phyloP scores from a whole-genome alignment of 2,329 filamentous ascomycete species.

The Cordyceps militaris region DNA sequence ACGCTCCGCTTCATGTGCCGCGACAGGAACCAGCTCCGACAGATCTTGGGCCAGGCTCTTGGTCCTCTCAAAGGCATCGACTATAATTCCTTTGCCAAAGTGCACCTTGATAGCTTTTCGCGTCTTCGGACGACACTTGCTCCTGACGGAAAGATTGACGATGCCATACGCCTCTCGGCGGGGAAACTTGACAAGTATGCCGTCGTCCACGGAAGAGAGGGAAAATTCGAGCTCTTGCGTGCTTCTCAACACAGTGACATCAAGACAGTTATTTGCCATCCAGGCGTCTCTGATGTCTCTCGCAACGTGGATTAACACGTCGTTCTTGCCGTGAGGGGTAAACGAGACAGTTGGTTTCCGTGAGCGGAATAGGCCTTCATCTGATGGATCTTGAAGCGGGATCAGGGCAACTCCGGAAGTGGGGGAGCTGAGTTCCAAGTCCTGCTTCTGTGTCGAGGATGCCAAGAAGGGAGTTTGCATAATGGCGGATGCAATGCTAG shows the following conservation, averaged over 20 bases:
- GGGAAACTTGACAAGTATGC: conserved; percentile 46
- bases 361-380: conserved; percentile 29
- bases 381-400: conserved; percentile 23
- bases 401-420: conserved; percentile 23
- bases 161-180: conserved; percentile 50
- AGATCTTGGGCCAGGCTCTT: conserved; percentile 37
- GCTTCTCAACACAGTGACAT: conserved; percentile 46
- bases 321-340: conserved; percentile 33
- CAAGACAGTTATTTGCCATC: conserved; percentile 50
- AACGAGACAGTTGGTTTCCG: conserved; percentile 27
- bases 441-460: conserved; percentile 15
- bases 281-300: conserved; percentile 43
- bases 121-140: conserved; percentile 52
- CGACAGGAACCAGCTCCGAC: conserved; percentile 32
- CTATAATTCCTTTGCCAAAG: conserved; percentile 45
- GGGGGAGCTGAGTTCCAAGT: conserved; percentile 9
- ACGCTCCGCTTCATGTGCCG: conserved; percentile 33
- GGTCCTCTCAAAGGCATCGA: conserved; percentile 38
- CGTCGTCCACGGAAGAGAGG: conserved; percentile 40
- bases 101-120: conserved; percentile 55
- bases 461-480: conserved; percentile 11
- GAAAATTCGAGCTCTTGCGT: conserved; percentile 41
- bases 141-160: conserved; percentile 51
- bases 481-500: conserved; percentile 15
- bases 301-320: conserved; percentile 49